These are phyloP conservation scores for Vickermania ingenoplastis DNA, from an alignment of 208 protist species.

Conservation along the genomic window DNA sequence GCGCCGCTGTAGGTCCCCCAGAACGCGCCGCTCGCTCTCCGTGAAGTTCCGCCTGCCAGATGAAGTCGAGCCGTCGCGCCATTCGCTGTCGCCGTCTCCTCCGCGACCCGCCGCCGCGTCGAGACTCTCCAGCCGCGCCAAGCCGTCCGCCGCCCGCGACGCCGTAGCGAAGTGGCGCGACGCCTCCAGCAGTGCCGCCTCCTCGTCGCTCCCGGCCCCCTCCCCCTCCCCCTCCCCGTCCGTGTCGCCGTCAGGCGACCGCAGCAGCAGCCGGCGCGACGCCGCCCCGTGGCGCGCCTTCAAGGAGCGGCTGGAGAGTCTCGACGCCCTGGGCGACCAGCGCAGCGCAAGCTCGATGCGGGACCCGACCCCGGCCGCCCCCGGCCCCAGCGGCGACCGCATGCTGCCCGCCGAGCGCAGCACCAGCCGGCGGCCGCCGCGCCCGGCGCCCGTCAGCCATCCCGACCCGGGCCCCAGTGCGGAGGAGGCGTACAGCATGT, in stretches of 20 bases:
- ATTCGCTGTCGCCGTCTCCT: background rate
- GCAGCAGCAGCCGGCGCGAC: background rate
- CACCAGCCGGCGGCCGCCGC: background rate
- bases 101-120: conserved; percentile 2
- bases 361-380: background rate
- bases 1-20: no score
- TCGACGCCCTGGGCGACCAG: background rate
- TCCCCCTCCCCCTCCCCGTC: background rate
- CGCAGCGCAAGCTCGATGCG: no score
- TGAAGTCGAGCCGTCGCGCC: background rate
- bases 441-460: background rate
- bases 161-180: background rate
- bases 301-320: background rate
- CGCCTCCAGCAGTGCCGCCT: background rate
- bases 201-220: background rate
- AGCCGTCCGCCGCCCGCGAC: background rate
- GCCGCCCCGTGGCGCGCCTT: background rate
- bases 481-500: conserved; percentile 49
- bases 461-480: conserved; percentile 12
- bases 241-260: background rate
- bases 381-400: background rate
- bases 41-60: background rate
- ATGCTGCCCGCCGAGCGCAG: background rate
- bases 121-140: conserved; percentile 7
- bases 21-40: background rate